These are phyloP conservation scores for Vanderwaltozyma tropicalis DNA, from an alignment of 805 yeast genomes.

Conservation along the genomic window DNA sequence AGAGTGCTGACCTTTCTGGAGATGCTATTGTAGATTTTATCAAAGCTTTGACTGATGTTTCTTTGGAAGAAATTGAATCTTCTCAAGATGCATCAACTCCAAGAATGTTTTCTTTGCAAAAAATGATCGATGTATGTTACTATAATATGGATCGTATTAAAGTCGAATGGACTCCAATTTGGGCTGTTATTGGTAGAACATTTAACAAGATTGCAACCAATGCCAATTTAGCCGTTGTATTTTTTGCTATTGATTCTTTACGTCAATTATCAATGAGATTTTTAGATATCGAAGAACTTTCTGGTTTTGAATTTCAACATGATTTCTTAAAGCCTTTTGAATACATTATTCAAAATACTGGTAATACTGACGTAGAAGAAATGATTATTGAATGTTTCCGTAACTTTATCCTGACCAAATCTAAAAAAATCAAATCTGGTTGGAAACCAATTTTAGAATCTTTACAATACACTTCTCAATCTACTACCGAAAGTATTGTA, in stretches of 20 bases:
- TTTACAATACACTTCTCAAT: constrained; percentile 59
- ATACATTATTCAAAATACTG: constrained; percentile 59
- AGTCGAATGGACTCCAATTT: constrained; percentile 90
- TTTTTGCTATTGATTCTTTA: constrained; percentile 87
- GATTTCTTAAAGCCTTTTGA: constrained; percentile 90
- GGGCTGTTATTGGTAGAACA: constrained; percentile 88
- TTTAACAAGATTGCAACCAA: constrained; percentile 81
- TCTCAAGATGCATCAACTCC: constrained; percentile 77
- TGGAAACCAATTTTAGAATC: constrained; percentile 86
- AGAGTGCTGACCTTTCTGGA: constrained; percentile 69
- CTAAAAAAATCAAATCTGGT: constrained; percentile 73
- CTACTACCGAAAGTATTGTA: constrained; percentile 47
- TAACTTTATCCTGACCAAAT: constrained; percentile 72
- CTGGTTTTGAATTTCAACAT: constrained; percentile 91
- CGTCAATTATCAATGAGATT: constrained; percentile 89
- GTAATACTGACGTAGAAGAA: constrained; percentile 62
- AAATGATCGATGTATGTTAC: constrained; percentile 94
- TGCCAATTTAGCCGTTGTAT: constrained; percentile 61
- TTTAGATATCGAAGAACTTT: constrained; percentile 83
- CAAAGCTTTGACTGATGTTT: constrained; percentile 73
- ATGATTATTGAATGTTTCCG: constrained; percentile 84
- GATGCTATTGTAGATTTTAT: constrained; percentile 82
- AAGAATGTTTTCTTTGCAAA: constrained; percentile 83
- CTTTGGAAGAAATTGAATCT: constrained; percentile 82
- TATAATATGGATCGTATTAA: constrained; percentile 95